Evolutionary conservation across 805 yeast species (phyloP), one percentile per base, ranked within the genome.

Genomic region (Hyphopichia homilentoma): DNA sequence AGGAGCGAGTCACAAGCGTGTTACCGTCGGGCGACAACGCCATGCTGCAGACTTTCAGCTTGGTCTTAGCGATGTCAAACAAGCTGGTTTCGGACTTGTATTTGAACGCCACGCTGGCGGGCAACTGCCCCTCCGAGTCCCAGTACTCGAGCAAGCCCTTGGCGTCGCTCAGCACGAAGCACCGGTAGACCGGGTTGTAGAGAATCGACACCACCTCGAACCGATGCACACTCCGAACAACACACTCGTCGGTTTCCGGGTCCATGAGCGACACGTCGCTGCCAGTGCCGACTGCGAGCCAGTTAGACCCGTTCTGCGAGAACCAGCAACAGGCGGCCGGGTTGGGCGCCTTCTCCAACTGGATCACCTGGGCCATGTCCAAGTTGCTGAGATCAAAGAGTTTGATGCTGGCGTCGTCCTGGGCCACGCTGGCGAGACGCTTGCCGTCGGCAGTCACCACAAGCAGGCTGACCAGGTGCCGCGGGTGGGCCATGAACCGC

Each of bases 51-150:
- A 57, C 54, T 2, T 35, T 27, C 2, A 57, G 36, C 35, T 63
- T 64, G 15, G 38, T 29, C 35, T 64, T 66, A 14, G 39, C 47
- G 28, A 65, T 41, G 12, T 57, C 60, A 36, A 61, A 44, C 28
- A 52, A 41, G 37, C 65, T 65, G 0, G 75, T 70, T 25, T 55
- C 47, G 20, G 67, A 51, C 39, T 70, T 69, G 39, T 47, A 41
- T 22, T 52, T 50, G 45, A 65, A 70, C 12, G 29, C 19, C 12
- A 45, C 34, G 11, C 11, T 32, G 12, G 6, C 32, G 9, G 45
- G 49, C 4, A 34, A 24, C 6, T 16, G 7, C 7, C 36, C 38
- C 12, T 27, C 32, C 9, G 29, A 29, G 6, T 23, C 24, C 57
- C 57, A 53, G 23, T 42, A 38, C 32, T 53, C 59, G 4, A 52